Conservation (phyloP, 2,329 filamentous ascomycete genomes). For the Colletotrichum filicis region DNA sequence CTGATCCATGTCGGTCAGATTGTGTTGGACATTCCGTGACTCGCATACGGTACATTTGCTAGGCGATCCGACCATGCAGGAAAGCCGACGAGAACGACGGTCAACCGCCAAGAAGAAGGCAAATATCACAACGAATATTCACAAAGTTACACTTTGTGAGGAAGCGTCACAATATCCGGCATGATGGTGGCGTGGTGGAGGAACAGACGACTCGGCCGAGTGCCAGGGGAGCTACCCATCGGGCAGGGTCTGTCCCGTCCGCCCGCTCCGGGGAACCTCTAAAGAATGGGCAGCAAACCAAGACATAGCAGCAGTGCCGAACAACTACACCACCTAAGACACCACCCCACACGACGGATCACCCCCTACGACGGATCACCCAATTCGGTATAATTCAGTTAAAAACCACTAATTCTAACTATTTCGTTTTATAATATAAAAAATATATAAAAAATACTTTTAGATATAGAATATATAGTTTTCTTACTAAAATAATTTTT, state of each 20-base stretch:
- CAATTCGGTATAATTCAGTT: too few relatives aligned
- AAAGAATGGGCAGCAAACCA: constrained; percentile 17
- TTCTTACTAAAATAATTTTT: too few relatives aligned
- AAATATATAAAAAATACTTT: too few relatives aligned
- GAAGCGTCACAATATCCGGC: background rate
- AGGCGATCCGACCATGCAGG: constrained; percentile 27
- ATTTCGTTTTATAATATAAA: too few relatives aligned
- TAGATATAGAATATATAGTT: too few relatives aligned
- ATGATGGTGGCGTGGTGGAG: background rate
- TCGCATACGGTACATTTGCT: constrained; percentile 29
- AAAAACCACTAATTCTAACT: too few relatives aligned
- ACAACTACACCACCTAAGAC: constrained; percentile 1
- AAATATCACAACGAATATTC: background rate
- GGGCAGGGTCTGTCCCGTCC: constrained; percentile 29
- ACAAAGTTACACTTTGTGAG: background rate
- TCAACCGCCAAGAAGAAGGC: background rate
- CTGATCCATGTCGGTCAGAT: constrained; percentile 30
- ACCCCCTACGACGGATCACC: too few relatives aligned
- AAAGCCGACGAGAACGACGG: constrained; percentile 10
- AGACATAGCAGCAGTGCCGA: constrained; percentile 17
- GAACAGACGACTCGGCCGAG: constrained; percentile 26
- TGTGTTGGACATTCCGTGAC: constrained; percentile 26
- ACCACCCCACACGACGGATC: too few relatives aligned
- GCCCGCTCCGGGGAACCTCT: constrained; percentile 27
- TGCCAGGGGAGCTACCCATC: constrained; percentile 7